Percentiles rank a stretch among this genome's conserved stretches.
Evolutionary conservation across 2,329 filamentous ascomycete species (phyloP).

Genomic region (Lachnellula hyalina): DNA sequence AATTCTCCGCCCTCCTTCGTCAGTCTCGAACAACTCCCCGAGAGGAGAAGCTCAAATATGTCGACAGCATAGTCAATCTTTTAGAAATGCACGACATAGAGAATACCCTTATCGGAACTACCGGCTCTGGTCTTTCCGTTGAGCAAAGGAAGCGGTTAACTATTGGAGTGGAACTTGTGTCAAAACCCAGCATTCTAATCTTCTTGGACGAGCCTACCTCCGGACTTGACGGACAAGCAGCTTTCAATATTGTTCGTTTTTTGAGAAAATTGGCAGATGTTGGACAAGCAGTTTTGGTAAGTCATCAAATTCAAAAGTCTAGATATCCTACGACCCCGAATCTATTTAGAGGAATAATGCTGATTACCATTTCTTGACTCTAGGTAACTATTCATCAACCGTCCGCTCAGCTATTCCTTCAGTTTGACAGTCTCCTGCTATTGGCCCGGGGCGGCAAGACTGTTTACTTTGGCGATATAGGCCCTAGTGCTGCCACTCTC

Average conservation of each 20-base stretch:
- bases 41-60: constrained; percentile 75
- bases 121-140: constrained; percentile 56
- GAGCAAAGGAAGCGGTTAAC: constrained; percentile 59
- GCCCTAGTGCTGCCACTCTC: constrained; percentile 51
- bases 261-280: constrained; percentile 54
- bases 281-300: constrained; percentile 46
- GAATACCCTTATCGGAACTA: constrained; percentile 58
- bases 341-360: no score
- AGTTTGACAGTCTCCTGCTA: constrained; percentile 58
- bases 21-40: constrained; percentile 68
- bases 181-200: constrained; percentile 52
- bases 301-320: no score
- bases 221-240: constrained; percentile 58
- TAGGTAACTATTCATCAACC: constrained; percentile 49
- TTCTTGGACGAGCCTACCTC: constrained; percentile 59
- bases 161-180: constrained; percentile 55
- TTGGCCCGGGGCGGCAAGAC: constrained; percentile 60
- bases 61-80: constrained; percentile 68
- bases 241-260: constrained; percentile 59
- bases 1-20: constrained; percentile 82
- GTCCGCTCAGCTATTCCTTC: constrained; percentile 46
- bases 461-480: constrained; percentile 65
- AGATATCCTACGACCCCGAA: no score
- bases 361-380: no score
- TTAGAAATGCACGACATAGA: constrained; percentile 63